Evolutionary conservation across 495 filamentous ascomycete genomes (phyloP).

Genomic region (Penicillium cinerascens): DNA sequence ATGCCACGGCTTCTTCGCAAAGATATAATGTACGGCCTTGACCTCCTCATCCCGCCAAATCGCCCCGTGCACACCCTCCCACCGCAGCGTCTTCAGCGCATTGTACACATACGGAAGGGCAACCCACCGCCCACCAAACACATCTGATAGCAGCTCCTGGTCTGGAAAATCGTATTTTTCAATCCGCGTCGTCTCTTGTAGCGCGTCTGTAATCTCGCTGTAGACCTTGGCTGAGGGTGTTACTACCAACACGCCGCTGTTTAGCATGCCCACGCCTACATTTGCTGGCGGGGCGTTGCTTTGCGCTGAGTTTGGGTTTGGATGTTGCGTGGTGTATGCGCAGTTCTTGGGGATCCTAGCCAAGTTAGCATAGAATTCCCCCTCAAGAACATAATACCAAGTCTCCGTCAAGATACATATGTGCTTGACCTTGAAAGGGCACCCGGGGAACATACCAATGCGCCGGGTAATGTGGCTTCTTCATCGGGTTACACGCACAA

Average conservation of each 20-base stretch:
- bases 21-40: conserved; percentile 75
- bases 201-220: conserved; percentile 40
- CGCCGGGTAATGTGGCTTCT: conserved; percentile 66
- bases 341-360: conserved; percentile 69
- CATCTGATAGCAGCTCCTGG: conserved; percentile 64
- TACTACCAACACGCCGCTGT: conserved; percentile 71
- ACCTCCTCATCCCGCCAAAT: conserved; percentile 74
- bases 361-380: too few species aligned
- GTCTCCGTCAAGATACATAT: too few species aligned
- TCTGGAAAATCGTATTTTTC: conserved; percentile 67
- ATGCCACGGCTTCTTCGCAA: conserved; percentile 77
- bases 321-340: conserved; percentile 69
- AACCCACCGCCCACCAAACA: conserved; percentile 66
- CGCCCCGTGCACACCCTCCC: conserved; percentile 58
- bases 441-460: conserved; percentile 57
- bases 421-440: too few species aligned
- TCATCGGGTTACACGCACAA: conserved; percentile 76
- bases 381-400: too few species aligned
- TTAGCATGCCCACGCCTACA: conserved; percentile 59
- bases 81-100: conserved; percentile 71
- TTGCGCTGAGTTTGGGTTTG: conserved; percentile 51
- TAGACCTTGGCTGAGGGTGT: conserved; percentile 57
- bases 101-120: conserved; percentile 75
- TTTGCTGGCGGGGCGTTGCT: conserved; percentile 43
- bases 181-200: conserved; percentile 35